Evolutionary conservation across 441 rosid species (phyloP), one percentile per base, ranked within the genome.

Genomic region (Mallotus japonicus): DNA sequence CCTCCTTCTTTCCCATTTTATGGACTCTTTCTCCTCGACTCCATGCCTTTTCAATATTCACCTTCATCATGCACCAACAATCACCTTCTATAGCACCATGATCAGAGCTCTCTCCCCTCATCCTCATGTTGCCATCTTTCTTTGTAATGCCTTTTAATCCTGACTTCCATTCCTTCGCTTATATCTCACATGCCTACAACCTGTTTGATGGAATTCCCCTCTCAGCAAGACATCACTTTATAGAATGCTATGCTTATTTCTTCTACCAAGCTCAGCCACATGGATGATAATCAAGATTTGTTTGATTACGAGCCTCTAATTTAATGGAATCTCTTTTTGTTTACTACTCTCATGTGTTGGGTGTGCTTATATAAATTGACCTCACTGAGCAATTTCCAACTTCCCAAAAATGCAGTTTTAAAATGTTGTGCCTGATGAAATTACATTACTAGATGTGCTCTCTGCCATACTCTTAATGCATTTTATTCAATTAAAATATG

Each of bases 181-280:
- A 54, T 59, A 62, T 81, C 50, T 6, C 70, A 14, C 84, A 83
- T 77, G 92, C 92, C 4, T 80, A 84, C 58, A 81, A 85, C 72
- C 70, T 87, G 88, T 93, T 91, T 34, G 89, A 88, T 49, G 88
- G 57, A 78, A 64, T 85, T 81, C n/a, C 61, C 74, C 24, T 17
- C 2, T 51, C 57, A 60, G 32, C 46, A 0, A 46, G 79, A 5
- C 22, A 83, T 79, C 44, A 74, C 73, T 54, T 65, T 84, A 46
- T 93, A 95, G 93, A 85, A 85, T 67, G 88, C 92, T 5, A 87
- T 87, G 79, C 49, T 91, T 70, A 75, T 83, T 0, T 87, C 83
- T 34, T 87, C 79, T 70, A 86, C 74, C 12, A 87, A 81, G 83
- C 77, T 56, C 5, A 88, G 88, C 17, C 74, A 85, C 59, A 65